A percentile compares a stretch with the other conserved stretches of the same genome.
phyloP scores from a whole-genome alignment of 1,139 yeast genomes.

The Trichomonascaceae sp. region DNA sequence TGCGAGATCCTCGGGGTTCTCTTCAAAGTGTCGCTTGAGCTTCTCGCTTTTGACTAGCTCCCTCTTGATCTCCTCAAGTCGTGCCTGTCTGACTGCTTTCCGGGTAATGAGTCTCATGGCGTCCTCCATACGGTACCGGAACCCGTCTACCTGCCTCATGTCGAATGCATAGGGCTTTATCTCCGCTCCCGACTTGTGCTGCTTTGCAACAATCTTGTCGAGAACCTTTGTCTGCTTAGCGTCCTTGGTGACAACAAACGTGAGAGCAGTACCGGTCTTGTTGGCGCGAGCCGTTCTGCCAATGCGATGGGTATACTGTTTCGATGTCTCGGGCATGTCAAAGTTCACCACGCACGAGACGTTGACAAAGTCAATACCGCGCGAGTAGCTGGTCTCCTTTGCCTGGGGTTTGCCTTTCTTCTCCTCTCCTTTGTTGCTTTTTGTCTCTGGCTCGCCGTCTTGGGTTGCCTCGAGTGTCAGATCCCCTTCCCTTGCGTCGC shows the following conservation, averaged over 20 bases:
- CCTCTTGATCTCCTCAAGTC: slow-evolving; percentile 77
- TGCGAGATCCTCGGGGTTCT: slow-evolving; percentile 90
- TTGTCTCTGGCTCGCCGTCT: slow-evolving; percentile 5
- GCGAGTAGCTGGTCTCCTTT: slow-evolving; percentile 80
- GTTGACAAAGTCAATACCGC: slow-evolving; percentile 94
- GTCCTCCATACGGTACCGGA: slow-evolving; percentile 94
- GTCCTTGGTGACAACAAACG: slow-evolving; percentile 75
- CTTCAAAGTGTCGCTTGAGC: slow-evolving; percentile 89
- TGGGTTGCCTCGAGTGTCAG: slow-evolving; percentile 10
- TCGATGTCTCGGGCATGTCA: slow-evolving; percentile 84
- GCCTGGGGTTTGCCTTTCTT: too few relatives aligned
- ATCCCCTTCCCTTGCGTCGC: slow-evolving; percentile 61
- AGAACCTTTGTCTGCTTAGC: slow-evolving; percentile 76
- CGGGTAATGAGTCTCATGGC: slow-evolving; percentile 92
- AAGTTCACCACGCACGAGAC: slow-evolving; percentile 95
- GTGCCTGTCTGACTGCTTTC: slow-evolving; percentile 83
- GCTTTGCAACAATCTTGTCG: slow-evolving; percentile 63
- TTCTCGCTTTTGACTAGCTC: slow-evolving; percentile 84
- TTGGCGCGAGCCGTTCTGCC: slow-evolving; percentile 99
- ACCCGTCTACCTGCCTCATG: slow-evolving; percentile 85
- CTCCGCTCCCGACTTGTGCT: slow-evolving; percentile 44
- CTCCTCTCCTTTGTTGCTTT: slow-evolving; percentile 12
- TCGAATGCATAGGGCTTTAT: slow-evolving; percentile 72
- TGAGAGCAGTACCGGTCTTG: slow-evolving; percentile 85
- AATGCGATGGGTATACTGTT: slow-evolving; percentile 82